phyloP scores from a whole-genome alignment of 73 alveolate genomes.

The Strombidium stylifer region DNA sequence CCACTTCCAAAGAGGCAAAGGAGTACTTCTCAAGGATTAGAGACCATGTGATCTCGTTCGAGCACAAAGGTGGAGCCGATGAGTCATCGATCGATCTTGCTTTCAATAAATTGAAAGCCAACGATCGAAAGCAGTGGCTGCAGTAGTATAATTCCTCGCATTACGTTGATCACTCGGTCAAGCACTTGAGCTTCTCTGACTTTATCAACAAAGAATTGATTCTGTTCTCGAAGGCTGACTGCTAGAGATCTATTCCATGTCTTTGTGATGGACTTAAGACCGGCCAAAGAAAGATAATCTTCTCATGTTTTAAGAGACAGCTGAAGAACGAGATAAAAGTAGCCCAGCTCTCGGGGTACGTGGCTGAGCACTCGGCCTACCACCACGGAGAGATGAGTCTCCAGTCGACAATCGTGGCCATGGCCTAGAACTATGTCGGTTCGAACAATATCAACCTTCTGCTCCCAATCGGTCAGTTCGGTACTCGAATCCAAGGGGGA shows the following conservation, averaged over 20 bases:
- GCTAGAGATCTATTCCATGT: conserved; percentile 94
- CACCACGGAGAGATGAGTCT: conserved; percentile 98
- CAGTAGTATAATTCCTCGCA: neutral
- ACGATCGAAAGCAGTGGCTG: conserved; percentile 86
- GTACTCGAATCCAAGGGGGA: conserved; percentile 97
- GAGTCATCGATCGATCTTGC: conserved; percentile 81
- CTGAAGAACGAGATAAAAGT: conserved; percentile 95
- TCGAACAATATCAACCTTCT: conserved; percentile 95
- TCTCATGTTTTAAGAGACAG: conserved; percentile 89
- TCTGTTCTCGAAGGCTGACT: conserved; percentile 74
- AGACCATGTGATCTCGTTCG: conserved; percentile 69
- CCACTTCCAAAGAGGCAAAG: conserved; percentile 98
- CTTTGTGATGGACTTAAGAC: conserved; percentile 98
- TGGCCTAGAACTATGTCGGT: conserved; percentile 99
- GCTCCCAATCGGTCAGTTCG: conserved; percentile 98
- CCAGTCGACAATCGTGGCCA: conserved; percentile 94
- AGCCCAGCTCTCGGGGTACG: conserved; percentile 97
- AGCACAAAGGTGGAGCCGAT: conserved; percentile 60
- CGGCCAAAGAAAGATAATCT: conserved; percentile 94
- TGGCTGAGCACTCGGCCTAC: conserved; percentile 97
- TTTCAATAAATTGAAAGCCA: conserved; percentile 75
- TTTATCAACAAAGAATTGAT: conserved; percentile 64
- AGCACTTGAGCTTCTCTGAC: conserved; percentile 29
- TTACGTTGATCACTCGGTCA: conserved; percentile 38
- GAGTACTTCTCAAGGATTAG: conserved; percentile 87